Conservation (phyloP, 164 flowering plant genomes). For the Cinnamomum micranthum region DNA sequence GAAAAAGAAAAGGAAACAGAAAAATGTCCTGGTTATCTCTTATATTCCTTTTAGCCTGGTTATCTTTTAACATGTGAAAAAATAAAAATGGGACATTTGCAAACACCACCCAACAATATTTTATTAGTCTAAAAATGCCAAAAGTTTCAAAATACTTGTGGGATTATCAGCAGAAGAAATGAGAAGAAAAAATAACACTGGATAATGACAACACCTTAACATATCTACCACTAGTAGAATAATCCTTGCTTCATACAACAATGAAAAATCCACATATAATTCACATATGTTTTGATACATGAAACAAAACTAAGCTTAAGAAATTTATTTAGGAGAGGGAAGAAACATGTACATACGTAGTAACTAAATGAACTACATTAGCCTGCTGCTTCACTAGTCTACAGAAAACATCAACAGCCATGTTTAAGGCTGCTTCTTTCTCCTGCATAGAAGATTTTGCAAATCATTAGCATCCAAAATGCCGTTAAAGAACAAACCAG, state of each 20-base stretch:
- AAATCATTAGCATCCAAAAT: slow-evolving; percentile 18
- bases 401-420: slow-evolving; percentile 89
- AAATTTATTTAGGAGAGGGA: neutral
- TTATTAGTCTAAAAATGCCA: neutral
- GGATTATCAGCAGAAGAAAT: neutral
- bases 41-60: too few relatives aligned
- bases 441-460: slow-evolving; percentile 56
- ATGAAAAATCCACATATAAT: neutral
- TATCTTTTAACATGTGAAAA: too few relatives aligned
- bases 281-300: neutral
- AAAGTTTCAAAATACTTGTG: neutral
- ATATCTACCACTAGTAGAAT: neutral
- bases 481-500: neutral
- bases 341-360: slow-evolving; percentile 46
- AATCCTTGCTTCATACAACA: neutral
- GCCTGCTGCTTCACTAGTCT: slow-evolving; percentile 88
- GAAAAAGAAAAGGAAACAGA: too few relatives aligned
- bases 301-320: neutral
- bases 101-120: too few relatives aligned
- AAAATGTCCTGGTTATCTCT: too few relatives aligned
- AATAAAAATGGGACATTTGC: too few relatives aligned
- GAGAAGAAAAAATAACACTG: neutral
- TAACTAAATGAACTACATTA: slow-evolving; percentile 81
- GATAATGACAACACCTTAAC: neutral
- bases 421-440: slow-evolving; percentile 93